Evolutionary conservation across 192 early-diverging fungal species (phyloP), one percentile per base, ranked within the genome.

Genomic region (Pilobolus umbonatus): DNA sequence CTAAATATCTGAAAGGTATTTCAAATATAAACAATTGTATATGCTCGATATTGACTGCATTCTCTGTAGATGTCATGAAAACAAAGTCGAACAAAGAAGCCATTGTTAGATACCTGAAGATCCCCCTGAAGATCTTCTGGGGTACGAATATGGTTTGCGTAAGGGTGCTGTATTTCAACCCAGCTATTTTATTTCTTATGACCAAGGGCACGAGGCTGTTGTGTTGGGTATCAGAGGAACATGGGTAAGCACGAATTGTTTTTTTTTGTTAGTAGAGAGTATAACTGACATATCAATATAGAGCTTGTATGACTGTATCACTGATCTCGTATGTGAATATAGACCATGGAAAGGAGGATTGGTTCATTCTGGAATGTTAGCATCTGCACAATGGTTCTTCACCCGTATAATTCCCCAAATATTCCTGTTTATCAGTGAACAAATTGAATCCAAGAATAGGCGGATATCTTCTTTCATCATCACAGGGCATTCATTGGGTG

Each of bases 271-370:
- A 26, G 15, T 42, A 25, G 39, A 15, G 19, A 17, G 14, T 34
- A 15, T 7, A 35, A 2, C 4, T 11, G 15, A 26, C 12, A 17
- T n/a, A n/a, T n/a, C n/a, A n/a, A 10, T 15, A 25, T 65, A 81
- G 80, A 88, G 85, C 39, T 68, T 81, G 0, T 83, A 86, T 55
- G 89, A 91, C 57, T 79, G 81, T 3, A 71, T 91, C 25, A 88
- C 88, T 1, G 89, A 91, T 67, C 64, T 91, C 31, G 83, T 84
- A 0, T 91, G 88, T 60, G 88, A 88, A 62, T 91, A 91, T 61
- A 71, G 78, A 47, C 86, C 83, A 31, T 89, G 86, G 88, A 84
- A 86, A 55, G 89, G 86, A 19, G 89, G 89, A 0, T 67, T 91
- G 9, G 85, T 87, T 21, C 89, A 91, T 44, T 81, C 80, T 25